A percentile compares a stretch with the other conserved stretches of the same genome.
Evolutionary conservation across 352 stramenopile species (phyloP).

Genomic region (Phytophthora citrophthora): DNA sequence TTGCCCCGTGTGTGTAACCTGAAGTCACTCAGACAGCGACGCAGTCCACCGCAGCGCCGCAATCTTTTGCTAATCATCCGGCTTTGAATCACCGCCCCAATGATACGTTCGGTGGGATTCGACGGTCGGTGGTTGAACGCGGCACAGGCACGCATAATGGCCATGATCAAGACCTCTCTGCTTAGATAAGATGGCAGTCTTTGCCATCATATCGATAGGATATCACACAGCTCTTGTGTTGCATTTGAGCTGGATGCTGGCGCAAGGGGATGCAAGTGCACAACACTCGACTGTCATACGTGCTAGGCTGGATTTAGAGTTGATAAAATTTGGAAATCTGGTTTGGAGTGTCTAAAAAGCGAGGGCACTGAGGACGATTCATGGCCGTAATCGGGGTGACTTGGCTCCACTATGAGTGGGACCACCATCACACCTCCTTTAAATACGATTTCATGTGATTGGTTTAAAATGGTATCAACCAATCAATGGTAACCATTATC

Average conservation of each 20-base stretch:
- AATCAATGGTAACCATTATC: not conserved
- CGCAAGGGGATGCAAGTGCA: no score
- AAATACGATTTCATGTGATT: not conserved
- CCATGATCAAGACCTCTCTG: constrained; percentile 15
- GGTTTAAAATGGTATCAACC: not conserved
- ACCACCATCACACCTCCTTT: not conserved
- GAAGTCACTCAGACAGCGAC: constrained; percentile 1
- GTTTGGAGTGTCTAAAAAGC: constrained; percentile 18
- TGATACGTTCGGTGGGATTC: constrained; percentile 22
- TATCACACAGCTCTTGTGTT: no score
- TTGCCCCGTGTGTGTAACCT: constrained; percentile 9
- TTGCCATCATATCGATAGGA: not conserved
- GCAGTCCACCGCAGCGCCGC: constrained; percentile 1
- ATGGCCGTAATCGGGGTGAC: constrained; percentile 17
- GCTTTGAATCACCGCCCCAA: constrained; percentile 17
- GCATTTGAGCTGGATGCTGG: no score
- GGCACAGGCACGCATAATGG: constrained; percentile 15
- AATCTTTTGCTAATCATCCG: constrained; percentile 23
- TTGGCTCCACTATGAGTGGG: constrained; percentile 2
- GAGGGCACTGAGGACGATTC: not conserved
- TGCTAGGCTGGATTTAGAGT: constrained; percentile 8
- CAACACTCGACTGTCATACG: constrained; percentile 8
- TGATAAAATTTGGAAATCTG: constrained; percentile 16
- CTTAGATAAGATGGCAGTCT: not conserved
- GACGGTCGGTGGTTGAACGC: constrained; percentile 24